A percentile compares a stretch with the other conserved stretches of the same genome.
Evolutionary conservation across 441 rosid genomes (phyloP).

Genomic region (Eutrema salsugineum): DNA sequence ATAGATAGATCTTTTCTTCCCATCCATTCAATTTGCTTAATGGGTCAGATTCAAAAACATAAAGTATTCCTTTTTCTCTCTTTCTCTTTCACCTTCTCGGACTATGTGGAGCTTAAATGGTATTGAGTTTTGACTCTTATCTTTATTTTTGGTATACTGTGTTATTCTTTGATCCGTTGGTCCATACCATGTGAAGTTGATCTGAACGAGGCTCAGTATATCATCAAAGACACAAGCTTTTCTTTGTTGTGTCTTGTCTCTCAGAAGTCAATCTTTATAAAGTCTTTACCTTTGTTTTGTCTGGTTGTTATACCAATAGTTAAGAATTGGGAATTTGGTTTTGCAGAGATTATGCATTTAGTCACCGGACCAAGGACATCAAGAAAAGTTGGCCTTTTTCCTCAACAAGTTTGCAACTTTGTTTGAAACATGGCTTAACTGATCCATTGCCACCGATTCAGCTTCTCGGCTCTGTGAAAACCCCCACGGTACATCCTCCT

Average conservation of each 20-base stretch:
- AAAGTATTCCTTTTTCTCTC: slow-evolving; percentile 12
- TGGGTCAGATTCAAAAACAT: slow-evolving; percentile 12
- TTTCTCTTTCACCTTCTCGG: not conserved
- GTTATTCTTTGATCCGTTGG: slow-evolving; percentile 22
- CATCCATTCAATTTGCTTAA: slow-evolving; percentile 10
- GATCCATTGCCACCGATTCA: slow-evolving; percentile 77
- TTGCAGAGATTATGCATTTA: slow-evolving; percentile 78
- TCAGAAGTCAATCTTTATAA: not conserved
- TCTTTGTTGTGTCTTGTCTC: slow-evolving; percentile 16
- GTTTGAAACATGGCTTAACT: slow-evolving; percentile 72
- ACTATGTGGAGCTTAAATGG: slow-evolving; percentile 2
- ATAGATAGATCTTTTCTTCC: slow-evolving; percentile 1
- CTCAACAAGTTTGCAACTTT: slow-evolving; percentile 58
- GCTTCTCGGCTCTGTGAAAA: slow-evolving; percentile 42
- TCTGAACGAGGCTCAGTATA: slow-evolving; percentile 15
- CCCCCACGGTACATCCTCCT: slow-evolving; percentile 38
- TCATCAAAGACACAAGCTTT: slow-evolving; percentile 6
- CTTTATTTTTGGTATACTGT: not conserved
- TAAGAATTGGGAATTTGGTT: not conserved
- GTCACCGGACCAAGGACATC: slow-evolving; percentile 67
- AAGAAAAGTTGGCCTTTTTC: slow-evolving; percentile 90
- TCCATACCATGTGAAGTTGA: slow-evolving; percentile 17
- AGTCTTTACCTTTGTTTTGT: slow-evolving; percentile 23
- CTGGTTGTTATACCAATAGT: not conserved
- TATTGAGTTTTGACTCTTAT: slow-evolving; percentile 14